Percentiles rank a stretch among this genome's conserved stretches.
phyloP scores from a whole-genome alignment of 345 rosid species.

The Punica granatum region DNA sequence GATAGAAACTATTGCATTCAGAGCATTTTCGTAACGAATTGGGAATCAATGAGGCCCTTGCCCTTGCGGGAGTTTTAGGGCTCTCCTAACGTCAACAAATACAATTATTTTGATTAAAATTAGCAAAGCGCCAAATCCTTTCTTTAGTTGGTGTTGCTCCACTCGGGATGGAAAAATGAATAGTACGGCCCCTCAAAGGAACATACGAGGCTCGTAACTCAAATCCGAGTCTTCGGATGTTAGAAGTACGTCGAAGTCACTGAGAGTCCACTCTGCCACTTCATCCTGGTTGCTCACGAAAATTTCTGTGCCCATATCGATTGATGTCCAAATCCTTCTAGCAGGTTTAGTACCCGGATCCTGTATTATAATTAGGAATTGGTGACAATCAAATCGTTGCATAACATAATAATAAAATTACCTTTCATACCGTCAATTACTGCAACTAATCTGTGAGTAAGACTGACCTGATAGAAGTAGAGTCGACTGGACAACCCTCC shows the following conservation, averaged over 20 bases:
- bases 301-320: conserved; percentile 61
- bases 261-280: conserved; percentile 51
- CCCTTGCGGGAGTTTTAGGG: conserved; percentile 3
- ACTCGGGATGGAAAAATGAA: background rate
- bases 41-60: background rate
- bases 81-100: background rate
- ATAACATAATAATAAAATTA: background rate
- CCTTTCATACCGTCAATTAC: background rate
- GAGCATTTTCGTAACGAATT: background rate
- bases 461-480: conserved; percentile 63
- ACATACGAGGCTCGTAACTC: conserved; percentile 4
- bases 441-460: no score
- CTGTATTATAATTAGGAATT: conserved; percentile 16
- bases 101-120: background rate
- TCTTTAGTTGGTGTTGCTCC: background rate
- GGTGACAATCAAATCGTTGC: background rate
- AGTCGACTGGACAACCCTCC: conserved; percentile 53
- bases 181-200: background rate
- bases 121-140: background rate
- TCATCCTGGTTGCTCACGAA: conserved; percentile 34
- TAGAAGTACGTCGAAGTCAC: conserved; percentile 48
- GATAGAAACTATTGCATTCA: background rate
- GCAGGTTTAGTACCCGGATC: conserved; percentile 53
- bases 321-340: conserved; percentile 59
- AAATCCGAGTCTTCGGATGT: background rate